Evolutionary conservation across 164 flowering plant genomes (phyloP), one percentile per base, ranked within the genome.

Genomic region (Stephania yunnanensis): DNA sequence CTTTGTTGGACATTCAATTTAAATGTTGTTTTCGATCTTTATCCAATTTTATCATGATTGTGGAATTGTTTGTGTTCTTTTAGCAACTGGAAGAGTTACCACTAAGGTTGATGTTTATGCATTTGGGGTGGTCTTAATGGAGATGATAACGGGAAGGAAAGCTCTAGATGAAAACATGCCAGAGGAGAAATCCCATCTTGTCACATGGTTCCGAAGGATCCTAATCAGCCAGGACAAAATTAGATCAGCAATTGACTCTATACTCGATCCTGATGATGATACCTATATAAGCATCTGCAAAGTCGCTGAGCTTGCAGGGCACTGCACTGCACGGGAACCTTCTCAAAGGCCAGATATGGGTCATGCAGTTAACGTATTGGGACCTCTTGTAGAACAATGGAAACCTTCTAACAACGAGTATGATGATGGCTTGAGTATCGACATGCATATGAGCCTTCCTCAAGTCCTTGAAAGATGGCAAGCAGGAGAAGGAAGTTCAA

Each of bases 341-440:
- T 52, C 72, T 72, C 89, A 86, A 64, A 84, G 88, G 72, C 90
- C 90, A 0, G 88, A 84, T 72, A 86, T 87, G 88, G 85, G 87
- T 10, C 89, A 87, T 52, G 87, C 82, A 1, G 90, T 87, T 6
- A 86, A 82, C 52, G 75, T 84, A 19, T 70, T 87, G 68, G 81
- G 79, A 17, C 87, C 90, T n/a, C 83, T 86, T 46, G 87, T 87
- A n/a, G 85, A 87, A 45, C 86, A 82, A 73, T 87, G 90, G 90
- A 87, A 78, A 69, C 90, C 89, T 20, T 10, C 81, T 6, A 10
- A 48, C 68, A 68, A 81, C 29, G 81, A 76, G 1, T 78, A 80
- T 19, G 87, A 86, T 29, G 87, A 85, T 58, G 69, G 61, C 29
- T 31, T 17, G 42, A 77, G 81, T 61, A 68, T 75, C 68, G 81